Evolutionary conservation across 2,329 filamentous ascomycete genomes (phyloP).

Genomic region (Talaromyces piceae): DNA sequence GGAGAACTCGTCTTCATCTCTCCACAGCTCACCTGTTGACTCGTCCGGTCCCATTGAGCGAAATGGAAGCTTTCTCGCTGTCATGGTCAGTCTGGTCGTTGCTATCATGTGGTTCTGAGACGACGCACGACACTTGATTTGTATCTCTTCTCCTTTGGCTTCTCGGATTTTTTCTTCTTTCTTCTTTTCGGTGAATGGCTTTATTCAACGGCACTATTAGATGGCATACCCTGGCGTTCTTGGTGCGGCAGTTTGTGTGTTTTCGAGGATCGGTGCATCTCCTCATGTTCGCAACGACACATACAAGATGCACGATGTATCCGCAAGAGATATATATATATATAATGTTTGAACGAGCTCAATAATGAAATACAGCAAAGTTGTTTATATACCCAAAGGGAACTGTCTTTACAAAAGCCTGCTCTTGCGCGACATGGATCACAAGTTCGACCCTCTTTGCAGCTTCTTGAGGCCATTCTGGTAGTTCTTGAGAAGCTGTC

Average conservation of each 20-base stretch:
- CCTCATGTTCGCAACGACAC: not conserved
- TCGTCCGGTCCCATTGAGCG: conserved; percentile 7
- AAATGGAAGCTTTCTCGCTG: conserved; percentile 10
- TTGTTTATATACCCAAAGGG: not conserved
- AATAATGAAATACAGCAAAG: not conserved
- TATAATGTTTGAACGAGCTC: not conserved
- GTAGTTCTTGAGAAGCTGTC: conserved; percentile 65
- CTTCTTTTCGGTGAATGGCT: not conserved
- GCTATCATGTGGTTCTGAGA: conserved; percentile 10
- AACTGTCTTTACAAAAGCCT: not conserved
- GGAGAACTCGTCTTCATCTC: not conserved
- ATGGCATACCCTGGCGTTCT: not conserved
- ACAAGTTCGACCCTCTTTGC: conserved; percentile 15
- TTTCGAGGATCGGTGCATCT: not conserved
- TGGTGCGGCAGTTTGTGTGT: not conserved
- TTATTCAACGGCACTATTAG: not conserved
- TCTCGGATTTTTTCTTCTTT: not conserved
- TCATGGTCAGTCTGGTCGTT: conserved; percentile 10
- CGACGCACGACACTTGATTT: not conserved
- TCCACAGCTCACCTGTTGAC: not conserved
- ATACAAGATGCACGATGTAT: not conserved
- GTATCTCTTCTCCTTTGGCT: not conserved
- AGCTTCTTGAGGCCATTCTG: conserved; percentile 27
- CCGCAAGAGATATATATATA: not conserved
- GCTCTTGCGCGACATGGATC: not conserved